Evolutionary conservation across 345 rosid species (phyloP).

Genomic region (Schrenkiella parvula): DNA sequence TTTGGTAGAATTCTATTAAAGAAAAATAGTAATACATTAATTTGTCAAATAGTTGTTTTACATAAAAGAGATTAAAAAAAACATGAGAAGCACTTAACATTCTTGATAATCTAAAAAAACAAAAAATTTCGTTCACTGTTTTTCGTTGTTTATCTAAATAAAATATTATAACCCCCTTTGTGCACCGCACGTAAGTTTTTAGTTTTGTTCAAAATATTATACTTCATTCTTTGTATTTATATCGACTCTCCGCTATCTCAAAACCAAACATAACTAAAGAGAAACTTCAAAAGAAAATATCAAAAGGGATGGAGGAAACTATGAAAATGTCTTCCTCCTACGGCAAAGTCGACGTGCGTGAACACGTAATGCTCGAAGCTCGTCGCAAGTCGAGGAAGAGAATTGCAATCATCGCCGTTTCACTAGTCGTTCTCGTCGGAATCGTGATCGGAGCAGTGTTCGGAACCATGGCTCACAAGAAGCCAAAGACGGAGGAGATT

Average conservation of each 20-base stretch:
- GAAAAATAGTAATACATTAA: neutral
- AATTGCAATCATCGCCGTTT: constrained; percentile 42
- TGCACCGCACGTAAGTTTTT: constrained; percentile 31
- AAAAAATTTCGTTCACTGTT: too few species aligned
- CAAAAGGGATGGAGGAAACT: neutral
- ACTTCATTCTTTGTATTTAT: neutral
- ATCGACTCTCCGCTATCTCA: neutral
- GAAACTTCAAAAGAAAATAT: neutral
- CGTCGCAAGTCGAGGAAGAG: constrained; percentile 43
- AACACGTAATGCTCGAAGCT: constrained; percentile 48
- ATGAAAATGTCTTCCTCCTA: constrained; percentile 45
- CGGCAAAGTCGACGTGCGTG: constrained; percentile 57
- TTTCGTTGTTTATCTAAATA: too few species aligned
- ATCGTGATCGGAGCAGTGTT: constrained; percentile 57
- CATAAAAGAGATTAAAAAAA: neutral
- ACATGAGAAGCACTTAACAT: constrained; percentile 33
- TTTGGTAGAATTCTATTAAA: neutral
- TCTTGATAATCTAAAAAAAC: neutral
- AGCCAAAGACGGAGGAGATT: constrained; percentile 14
- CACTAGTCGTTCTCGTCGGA: constrained; percentile 43
- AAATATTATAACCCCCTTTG: neutral
- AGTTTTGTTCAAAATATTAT: neutral
- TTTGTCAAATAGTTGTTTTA: neutral
- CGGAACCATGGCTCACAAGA: constrained; percentile 42
- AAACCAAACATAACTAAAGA: neutral